A percentile compares a stretch with the other conserved stretches of the same genome.
Evolutionary conservation across 148 eudicot genomes (phyloP).

Genomic region (Persicaria maculosa): DNA sequence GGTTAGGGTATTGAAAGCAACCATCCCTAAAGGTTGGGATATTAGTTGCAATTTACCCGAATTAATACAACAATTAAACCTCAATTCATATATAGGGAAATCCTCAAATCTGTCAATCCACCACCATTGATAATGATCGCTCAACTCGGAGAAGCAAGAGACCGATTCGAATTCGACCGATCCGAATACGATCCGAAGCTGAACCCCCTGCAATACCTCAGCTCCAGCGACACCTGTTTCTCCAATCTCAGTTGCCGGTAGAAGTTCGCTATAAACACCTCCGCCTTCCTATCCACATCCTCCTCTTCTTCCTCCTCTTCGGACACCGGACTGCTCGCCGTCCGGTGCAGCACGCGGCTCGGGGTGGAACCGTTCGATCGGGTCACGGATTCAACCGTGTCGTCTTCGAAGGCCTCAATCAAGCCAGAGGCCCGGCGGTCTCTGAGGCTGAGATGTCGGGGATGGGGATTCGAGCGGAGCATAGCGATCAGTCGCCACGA

Average conservation of each 20-base stretch:
- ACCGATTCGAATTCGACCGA: background rate
- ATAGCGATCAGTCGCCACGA: conserved; percentile 20
- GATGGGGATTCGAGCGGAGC: conserved; percentile 14
- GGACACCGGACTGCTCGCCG: conserved; percentile 19
- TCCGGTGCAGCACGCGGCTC: conserved; percentile 18
- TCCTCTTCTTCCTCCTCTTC: conserved; percentile 11
- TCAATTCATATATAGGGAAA: no score
- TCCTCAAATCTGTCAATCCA: no score
- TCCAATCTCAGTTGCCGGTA: conserved; percentile 22
- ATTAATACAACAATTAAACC: no score
- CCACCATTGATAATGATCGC: no score
- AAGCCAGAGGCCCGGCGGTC: conserved; percentile 25
- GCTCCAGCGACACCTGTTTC: conserved; percentile 28
- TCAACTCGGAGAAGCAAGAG: background rate
- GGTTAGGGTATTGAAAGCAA: no score
- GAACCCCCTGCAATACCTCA: conserved; percentile 21
- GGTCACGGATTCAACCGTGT: background rate
- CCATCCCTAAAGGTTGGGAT: no score
- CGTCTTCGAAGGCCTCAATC: background rate
- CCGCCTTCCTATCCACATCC: conserved; percentile 28
- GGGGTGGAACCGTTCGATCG: conserved; percentile 12
- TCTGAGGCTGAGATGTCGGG: conserved; percentile 22
- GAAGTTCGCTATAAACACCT: conserved; percentile 30
- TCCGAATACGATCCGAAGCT: conserved; percentile 10
- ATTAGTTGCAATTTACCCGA: no score